Evolutionary conservation across 208 protist genomes (phyloP), one percentile per base, ranked within the genome.

Genomic region (Tritrichomonas foetus): DNA sequence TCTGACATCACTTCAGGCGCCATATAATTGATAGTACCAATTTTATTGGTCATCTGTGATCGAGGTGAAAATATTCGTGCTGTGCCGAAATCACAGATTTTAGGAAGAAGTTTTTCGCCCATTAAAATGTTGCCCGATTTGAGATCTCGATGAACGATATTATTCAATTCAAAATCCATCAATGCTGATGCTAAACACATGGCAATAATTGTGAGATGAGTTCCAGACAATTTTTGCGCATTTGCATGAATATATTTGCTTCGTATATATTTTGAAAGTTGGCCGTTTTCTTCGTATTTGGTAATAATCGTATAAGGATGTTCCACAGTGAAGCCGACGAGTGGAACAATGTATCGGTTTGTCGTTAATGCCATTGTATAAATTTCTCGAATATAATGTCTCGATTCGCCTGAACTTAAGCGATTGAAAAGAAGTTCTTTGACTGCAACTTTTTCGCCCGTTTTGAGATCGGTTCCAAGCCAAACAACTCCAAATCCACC

Each of bases 11-110:
- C 64, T 69, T 69, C 64, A 69, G 64, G 64, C 3, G 16, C 8
- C 64, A 69, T 69, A 69, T n/a, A 69, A 69, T 33, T n/a, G 64
- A 16, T 16, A 5, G 64, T 69, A 8, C 64, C 64, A 69, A 16
- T 33, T 16, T n/a, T 16, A 3, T 5, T 69, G 8, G 64, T 33
- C 25, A 69, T n/a, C 11, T 3, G 8, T 11, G 64, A 11, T 22
- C 16, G 11, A 61, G 53, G 53, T 16, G 22, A 33, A 69, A 8
- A 69, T n/a, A n/a, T 69, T 69, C 64, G 64, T n/a, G 64, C 64
- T 69, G 27, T 89, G 57, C 78, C 78, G n/a, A 89, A 89, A 57
- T 89, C 78, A 50, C 41, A 57, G 16, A 89, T 89, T n/a, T 57
- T 44, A 57, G 78, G 78, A 39, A 89, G 39, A 22, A 25, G 57